These are phyloP conservation scores for Hypoxylon sp. DNA, from an alignment of 2,329 filamentous ascomycete genomes.

Conservation along the genomic window DNA sequence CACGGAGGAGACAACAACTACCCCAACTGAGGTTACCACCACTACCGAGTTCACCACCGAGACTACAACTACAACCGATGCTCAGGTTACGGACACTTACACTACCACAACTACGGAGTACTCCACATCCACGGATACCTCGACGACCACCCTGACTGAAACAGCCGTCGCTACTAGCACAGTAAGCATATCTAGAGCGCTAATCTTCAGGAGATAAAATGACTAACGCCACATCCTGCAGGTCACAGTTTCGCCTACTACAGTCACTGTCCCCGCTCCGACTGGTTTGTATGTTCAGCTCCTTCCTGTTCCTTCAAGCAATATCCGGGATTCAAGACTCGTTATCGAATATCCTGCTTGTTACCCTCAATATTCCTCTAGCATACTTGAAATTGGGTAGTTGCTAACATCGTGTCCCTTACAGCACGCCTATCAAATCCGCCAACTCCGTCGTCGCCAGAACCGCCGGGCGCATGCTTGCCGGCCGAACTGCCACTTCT, in stretches of 20 bases:
- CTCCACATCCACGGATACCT: conserved; percentile 2
- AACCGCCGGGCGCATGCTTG: conserved; percentile 2
- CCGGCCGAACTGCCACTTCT: conserved; percentile 11
- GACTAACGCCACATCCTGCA: conserved; percentile 8
- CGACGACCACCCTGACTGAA: conserved; percentile 1
- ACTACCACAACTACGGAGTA: conserved; percentile 17
- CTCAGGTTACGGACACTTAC: conserved; percentile 22
- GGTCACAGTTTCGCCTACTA: conserved; percentile 6
- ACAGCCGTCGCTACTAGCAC: not conserved
- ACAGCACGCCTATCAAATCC: not conserved
- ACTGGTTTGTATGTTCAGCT: not conserved
- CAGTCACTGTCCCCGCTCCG: conserved; percentile 4
- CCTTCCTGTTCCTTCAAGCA: too few relatives aligned
- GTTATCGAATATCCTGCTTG: too few relatives aligned
- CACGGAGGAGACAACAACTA: conserved; percentile 11
- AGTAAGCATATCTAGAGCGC: not conserved
- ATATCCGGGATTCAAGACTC: too few relatives aligned
- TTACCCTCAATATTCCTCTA: too few relatives aligned
- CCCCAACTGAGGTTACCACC: conserved; percentile 21
- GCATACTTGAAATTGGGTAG: not conserved
- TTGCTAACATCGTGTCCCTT: not conserved
- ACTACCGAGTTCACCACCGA: conserved; percentile 20
- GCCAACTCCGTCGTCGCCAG: conserved; percentile 1
- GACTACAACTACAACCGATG: not conserved
- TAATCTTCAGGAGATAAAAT: not conserved